Conservation (phyloP, 805 yeast species). For the Candida silvicultrix region DNA sequence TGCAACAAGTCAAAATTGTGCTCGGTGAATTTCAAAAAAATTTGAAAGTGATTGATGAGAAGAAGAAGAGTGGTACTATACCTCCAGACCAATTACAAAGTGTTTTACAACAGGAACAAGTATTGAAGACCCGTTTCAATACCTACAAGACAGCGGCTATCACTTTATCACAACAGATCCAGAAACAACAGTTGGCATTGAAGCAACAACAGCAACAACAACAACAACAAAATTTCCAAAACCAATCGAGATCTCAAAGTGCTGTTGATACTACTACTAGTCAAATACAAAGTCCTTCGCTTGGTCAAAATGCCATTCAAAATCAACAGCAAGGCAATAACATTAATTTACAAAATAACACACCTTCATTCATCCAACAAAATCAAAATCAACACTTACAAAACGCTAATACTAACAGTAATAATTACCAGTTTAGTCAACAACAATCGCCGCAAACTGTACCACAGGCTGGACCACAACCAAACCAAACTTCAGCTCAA, state of each 20-base stretch:
- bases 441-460: not conserved
- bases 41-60: conserved; percentile 42
- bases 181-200: conserved; percentile 3
- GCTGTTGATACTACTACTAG: conserved; percentile 5
- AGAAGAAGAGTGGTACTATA: conserved; percentile 36
- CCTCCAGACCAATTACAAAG: conserved; percentile 38
- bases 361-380: not conserved
- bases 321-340: conserved; percentile 5
- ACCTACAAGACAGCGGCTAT: conserved; percentile 46
- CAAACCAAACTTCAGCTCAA: conserved; percentile 8
- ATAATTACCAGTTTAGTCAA: conserved; percentile 1
- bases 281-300: conserved; percentile 19
- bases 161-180: conserved; percentile 7
- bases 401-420: not conserved
- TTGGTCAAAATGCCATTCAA: not conserved
- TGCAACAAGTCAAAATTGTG: conserved; percentile 38
- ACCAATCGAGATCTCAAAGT: conserved; percentile 7
- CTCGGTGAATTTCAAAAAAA: conserved; percentile 44
- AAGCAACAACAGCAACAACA: conserved; percentile 15
- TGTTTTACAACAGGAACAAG: conserved; percentile 42
- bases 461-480: conserved; percentile 1
- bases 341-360: not conserved
- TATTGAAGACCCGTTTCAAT: conserved; percentile 38
- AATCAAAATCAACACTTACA: not conserved
- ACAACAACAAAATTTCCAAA: conserved; percentile 24